Evolutionary conservation across 108 stramenopile genomes (phyloP), one percentile per base, ranked within the genome.

Genomic region (Epithemia pelagica): DNA sequence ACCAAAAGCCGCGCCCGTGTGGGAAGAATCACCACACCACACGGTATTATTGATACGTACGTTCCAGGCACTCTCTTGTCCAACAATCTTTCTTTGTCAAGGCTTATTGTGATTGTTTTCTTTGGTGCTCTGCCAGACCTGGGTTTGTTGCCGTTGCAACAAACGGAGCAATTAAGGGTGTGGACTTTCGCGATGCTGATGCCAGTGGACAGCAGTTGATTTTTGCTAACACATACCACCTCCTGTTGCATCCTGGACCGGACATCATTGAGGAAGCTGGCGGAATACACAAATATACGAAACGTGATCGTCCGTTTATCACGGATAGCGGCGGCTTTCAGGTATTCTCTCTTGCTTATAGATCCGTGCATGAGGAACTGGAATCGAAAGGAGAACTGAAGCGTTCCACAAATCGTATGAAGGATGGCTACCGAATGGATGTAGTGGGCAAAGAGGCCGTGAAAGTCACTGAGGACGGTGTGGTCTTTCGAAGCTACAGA

Each of bases 311-410:
- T 61, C 94, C 94, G 0, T 80, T 92, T 52, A 96, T 97, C 58
- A 97, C 96, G 0, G 96, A 97, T 68, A 80, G 78, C 15, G 96
- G 96, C 3, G 96, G 96, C 0, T 97, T 97, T 72, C 96, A 96
- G 77, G 90, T 96, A 0, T 94, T 96, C 65, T 86, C 84, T 25
- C 65, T 96, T 60, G 89, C 89, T 0, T 90, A 94, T 65, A 92
- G 91, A 0, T 79, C 84, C 58, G 89, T 93, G 15, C 72, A 87
- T 24, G 92, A 94, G 54, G 89, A 92, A 58, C 61, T 91, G 28
- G 72, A 75, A 22, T 76, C 81, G 25, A 85, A 87, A 31, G 91
- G 89, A 0, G 92, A 93, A 72, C 66, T 93, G 61, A 94, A 94
- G 68, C 83, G 88, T n/a, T 33, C 56, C 1, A 54, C 15, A 10